Base-by-base conservation (phyloP, 1,139 yeast genomes). In the Sugiyamaella paludigena region DNA sequence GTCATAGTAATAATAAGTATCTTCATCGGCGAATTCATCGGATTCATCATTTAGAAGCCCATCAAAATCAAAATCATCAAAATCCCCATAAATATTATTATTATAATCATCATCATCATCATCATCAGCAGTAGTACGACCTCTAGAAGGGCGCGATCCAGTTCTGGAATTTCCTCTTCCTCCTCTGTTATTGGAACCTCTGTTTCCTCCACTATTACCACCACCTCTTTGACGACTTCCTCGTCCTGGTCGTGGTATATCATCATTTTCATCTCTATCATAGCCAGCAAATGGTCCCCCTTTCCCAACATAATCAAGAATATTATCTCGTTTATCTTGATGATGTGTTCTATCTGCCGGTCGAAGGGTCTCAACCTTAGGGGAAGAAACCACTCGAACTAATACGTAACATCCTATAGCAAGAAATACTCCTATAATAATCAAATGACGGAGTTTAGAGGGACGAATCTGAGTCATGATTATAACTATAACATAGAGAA, bases 401-500 rank as follows among this genome's bases (percentile, higher is more conserved):
- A 44, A 33, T 12, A 48, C 9, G 35, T 44, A 48, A 12, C 34
- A 35, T 15, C 48, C 45, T n/a, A 36, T 27, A 8, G 39, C 42
- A 7, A 40, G 27, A n/a, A 48, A 11, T 15, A 45, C 7, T n/a
- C 38, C 43, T 35, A 45, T 15, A 7, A 34, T 12, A 7, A 40
- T 44, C 33, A 51, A 24, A 15, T 51, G 49, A 38, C 54, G 54
- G 26, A 45, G 39, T 31, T 50, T 35, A 15, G 55, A 47, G 11
- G 50, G 53, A 11, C 52, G 43, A 13, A 47, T 31, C n/a, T 16
- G 39, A 2, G 51, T 44, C 51, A 48, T 48, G 8, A 15, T 34
- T 30, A 13, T 16, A 27, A 28, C 24, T 36, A 36, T 36, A 28
- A 15, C 29, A 19, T 19, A 19, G 3, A 19, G 24, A 19, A n/a